Percentiles rank a stretch among this genome's conserved stretches.
Conservation (phyloP, 768 basidiomycete genomes). For the Russula lepida region DNA sequence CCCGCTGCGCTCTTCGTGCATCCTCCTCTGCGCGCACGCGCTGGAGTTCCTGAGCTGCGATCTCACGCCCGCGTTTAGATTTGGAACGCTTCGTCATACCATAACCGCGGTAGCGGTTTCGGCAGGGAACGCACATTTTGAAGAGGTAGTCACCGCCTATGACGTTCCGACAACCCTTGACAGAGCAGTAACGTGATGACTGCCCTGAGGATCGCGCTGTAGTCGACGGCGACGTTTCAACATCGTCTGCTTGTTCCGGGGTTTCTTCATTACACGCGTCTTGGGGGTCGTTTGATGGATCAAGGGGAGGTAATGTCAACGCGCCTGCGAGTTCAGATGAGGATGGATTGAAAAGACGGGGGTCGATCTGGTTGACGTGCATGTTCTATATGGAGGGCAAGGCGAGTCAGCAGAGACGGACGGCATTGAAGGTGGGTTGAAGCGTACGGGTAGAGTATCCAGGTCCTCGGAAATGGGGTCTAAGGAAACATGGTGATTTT, state of each 20-base stretch:
- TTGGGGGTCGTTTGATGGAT: conserved; percentile 2
- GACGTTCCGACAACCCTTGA: conserved; percentile 45
- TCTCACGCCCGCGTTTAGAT: conserved; percentile 40
- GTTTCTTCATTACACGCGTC: background rate
- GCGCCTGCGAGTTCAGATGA: conserved; percentile 45
- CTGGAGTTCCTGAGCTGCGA: conserved; percentile 35
- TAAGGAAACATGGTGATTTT: conserved; percentile 16
- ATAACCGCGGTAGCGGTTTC: conserved; percentile 42
- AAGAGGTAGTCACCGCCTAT: conserved; percentile 32
- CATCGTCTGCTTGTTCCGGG: background rate
- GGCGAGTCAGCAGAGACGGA: background rate
- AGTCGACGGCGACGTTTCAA: background rate
- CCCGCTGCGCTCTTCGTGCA: conserved; percentile 28
- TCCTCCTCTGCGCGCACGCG: conserved; percentile 34
- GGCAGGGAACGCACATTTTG: conserved; percentile 31
- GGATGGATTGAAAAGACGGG: conserved; percentile 28
- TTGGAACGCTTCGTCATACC: conserved; percentile 49
- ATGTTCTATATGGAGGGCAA: conserved; percentile 4
- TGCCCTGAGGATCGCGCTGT: conserved; percentile 15
- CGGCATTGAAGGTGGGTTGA: background rate
- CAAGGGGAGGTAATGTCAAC: conserved; percentile 31
- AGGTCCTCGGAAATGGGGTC: conserved; percentile 5
- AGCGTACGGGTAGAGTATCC: conserved; percentile 4
- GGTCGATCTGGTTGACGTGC: conserved; percentile 24
- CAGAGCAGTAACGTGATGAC: conserved; percentile 39